A percentile compares a stretch with the other conserved stretches of the same genome.
Evolutionary conservation across 352 stramenopile genomes (phyloP).

Genomic region (Phytopythium kandeliae): DNA sequence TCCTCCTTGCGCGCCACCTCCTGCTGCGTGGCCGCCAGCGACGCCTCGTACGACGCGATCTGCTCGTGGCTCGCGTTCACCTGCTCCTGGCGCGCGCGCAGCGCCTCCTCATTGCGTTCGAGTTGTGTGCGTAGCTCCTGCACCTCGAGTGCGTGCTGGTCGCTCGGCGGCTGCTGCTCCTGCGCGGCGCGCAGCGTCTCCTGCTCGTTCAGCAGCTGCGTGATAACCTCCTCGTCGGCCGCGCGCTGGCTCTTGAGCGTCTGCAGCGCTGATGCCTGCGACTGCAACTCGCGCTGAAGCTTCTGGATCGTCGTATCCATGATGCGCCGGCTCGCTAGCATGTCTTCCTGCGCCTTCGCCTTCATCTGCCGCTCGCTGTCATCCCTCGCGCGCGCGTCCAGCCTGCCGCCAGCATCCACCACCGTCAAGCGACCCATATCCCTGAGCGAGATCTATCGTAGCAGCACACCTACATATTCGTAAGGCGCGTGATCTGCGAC

Average conservation of each 20-base stretch:
- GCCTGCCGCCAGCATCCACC: constrained; percentile 7
- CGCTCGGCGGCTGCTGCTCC: constrained; percentile 34
- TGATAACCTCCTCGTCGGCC: constrained; percentile 78
- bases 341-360: constrained; percentile 68
- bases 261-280: constrained; percentile 48
- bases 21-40: constrained; percentile 47
- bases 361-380: constrained; percentile 33
- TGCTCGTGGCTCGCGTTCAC: constrained; percentile 58
- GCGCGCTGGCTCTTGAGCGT: constrained; percentile 66
- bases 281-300: constrained; percentile 60
- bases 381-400: constrained; percentile 32
- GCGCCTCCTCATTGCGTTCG: constrained; percentile 57
- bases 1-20: constrained; percentile 72
- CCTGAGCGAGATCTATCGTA: too few species aligned
- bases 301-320: constrained; percentile 80
- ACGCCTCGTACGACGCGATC: constrained; percentile 60
- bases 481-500: constrained; percentile 77
- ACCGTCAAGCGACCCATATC: not conserved
- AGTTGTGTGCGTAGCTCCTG: constrained; percentile 60
- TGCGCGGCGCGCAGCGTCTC: constrained; percentile 59
- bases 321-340: constrained; percentile 77
- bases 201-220: constrained; percentile 78
- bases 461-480: constrained; percentile 53
- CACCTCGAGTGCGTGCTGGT: constrained; percentile 69
- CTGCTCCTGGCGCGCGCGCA: constrained; percentile 71